Evolutionary conservation across 2,329 filamentous ascomycete genomes (phyloP), one percentile per base, ranked within the genome.

Genomic region (Apiospora malaysiana): DNA sequence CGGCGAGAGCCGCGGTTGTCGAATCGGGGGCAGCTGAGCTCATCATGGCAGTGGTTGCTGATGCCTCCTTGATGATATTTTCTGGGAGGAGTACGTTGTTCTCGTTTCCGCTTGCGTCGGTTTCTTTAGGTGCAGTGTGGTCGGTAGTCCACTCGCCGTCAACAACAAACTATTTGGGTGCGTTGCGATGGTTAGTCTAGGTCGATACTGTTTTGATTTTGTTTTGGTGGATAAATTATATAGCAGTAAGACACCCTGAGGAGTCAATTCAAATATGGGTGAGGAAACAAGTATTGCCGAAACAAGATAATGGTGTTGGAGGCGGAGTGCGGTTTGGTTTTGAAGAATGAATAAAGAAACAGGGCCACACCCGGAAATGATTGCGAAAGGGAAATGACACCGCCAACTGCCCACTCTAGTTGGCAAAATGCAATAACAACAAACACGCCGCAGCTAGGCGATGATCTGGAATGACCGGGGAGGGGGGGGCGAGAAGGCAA

Each of bases 131-230:
- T 56, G 91, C 92, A 71, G 90, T 90, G 77, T 91, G 90, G 83
- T 98, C 95, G 81, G 91, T 93, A 68, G 90, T 91, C 96, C 96
- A 99, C 76, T 89, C 89, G 76, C 93, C 94, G 88, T 99, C 94
- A 75, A 98, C 95, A 77, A 99, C 93, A 82, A 97, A 99, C 95
- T 98, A 81, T 70, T 77, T 49, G 69, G 43, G 27, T 40, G 18
- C 27, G 56, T 1, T n/a, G 21, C 37, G 32, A 32, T 63, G 32
- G 32, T 63, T 63, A 63, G 56, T 63, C 12, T 12, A 40, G 16
- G 56, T 40, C 51, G 27, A 37, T 21, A 32, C 18, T 18, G 56
- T 63, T 14, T 9, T 21, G 32, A 12, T 63, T 40, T n/a, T 40
- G 56, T 10, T 63, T 9, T 18, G 32, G 7, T 37, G 21, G 49